Evolutionary conservation across 176 grass and related monocot species (phyloP).

Genomic region (Triticum monococcum): DNA sequence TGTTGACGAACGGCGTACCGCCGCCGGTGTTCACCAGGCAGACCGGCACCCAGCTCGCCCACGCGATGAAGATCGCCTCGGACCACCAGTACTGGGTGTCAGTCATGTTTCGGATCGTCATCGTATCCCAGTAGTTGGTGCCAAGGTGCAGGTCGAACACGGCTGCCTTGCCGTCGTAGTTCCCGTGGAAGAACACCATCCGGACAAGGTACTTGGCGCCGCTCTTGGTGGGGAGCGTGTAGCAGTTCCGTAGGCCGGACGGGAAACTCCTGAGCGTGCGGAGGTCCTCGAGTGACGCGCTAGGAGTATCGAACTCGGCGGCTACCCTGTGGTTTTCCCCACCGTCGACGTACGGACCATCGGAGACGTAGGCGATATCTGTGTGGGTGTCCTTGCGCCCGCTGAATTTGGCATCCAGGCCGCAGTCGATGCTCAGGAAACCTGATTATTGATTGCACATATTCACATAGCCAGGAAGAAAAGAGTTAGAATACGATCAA

Average conservation of each 20-base stretch:
- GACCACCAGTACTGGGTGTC: neutral
- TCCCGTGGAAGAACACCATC: neutral
- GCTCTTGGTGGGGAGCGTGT: neutral
- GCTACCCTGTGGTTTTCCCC: neutral
- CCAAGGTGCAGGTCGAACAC: neutral
- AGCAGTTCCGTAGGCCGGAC: neutral
- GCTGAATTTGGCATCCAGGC: neutral
- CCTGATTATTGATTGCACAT: neutral
- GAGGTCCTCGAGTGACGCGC: neutral
- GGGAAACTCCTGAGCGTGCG: neutral
- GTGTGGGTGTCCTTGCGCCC: fast-evolving
- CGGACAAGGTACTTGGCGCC: neutral
- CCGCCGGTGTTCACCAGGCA: slow-evolving; percentile 41
- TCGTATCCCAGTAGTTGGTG: neutral
- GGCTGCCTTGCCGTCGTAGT: neutral
- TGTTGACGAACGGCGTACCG: slow-evolving; percentile 40
- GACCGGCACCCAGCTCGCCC: slow-evolving; percentile 11
- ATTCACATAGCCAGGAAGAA: neutral
- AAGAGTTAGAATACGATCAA: neutral
- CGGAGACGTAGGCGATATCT: neutral
- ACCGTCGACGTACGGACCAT: neutral
- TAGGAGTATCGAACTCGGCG: neutral
- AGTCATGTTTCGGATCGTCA: neutral
- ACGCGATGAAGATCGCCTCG: slow-evolving; percentile 3
- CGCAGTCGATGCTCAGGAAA: slow-evolving; percentile 10